A percentile compares a stretch with the other conserved stretches of the same genome.
Evolutionary conservation across 805 yeast species (phyloP).

Genomic region (Ogataea sp.): DNA sequence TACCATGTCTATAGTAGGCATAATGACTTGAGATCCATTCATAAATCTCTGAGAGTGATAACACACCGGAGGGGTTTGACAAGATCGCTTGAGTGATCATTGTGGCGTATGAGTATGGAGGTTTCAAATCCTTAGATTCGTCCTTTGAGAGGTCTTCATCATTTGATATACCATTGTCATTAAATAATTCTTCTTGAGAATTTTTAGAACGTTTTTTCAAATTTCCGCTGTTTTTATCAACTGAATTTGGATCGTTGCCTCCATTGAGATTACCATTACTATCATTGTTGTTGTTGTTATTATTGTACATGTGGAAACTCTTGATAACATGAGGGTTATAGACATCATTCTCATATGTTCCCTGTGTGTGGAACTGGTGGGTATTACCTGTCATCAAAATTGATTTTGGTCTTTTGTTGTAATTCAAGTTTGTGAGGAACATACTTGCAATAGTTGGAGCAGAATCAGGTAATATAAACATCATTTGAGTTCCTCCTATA

Average conservation of each 20-base stretch:
- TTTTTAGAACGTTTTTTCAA: no score
- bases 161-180: no score
- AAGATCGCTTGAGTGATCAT: conserved; percentile 97
- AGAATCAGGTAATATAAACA: conserved; percentile 93
- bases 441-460: conserved; percentile 57
- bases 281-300: conserved; percentile 14
- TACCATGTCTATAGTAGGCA: conserved; percentile 85
- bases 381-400: conserved; percentile 1
- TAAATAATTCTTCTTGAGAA: no score
- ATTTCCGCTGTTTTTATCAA: no score
- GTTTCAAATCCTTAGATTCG: conserved; percentile 88
- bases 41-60: conserved; percentile 87
- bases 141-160: conserved; percentile 71
- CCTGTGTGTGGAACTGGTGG: conserved; percentile 2
- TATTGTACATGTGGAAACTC: conserved; percentile 49
- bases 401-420: conserved; percentile 2
- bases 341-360: conserved; percentile 9
- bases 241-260: no score
- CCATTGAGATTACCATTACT: no score
- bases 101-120: conserved; percentile 95
- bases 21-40: conserved; percentile 83
- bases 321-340: conserved; percentile 22
- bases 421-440: conserved; percentile 30
- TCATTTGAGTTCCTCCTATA: conserved; percentile 97
- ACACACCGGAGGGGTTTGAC: conserved; percentile 78